Evolutionary conservation across 331 rosid species (phyloP).

Genomic region (Prunus yedoensis): DNA sequence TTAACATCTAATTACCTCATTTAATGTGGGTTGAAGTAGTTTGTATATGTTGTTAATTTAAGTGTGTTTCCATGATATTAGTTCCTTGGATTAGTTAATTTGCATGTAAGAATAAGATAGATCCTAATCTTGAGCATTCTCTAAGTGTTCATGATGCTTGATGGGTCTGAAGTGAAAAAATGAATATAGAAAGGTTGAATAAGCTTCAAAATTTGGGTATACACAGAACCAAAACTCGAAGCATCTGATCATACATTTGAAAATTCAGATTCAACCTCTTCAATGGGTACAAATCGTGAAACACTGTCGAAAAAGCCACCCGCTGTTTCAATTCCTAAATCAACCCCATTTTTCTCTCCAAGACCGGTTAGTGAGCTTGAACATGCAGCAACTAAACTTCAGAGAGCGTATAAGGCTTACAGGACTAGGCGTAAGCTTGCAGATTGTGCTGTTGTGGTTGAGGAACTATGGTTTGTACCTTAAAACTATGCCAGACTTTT

Average conservation of each 20-base stretch:
- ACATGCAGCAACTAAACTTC: constrained; percentile 49
- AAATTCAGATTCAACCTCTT: background rate
- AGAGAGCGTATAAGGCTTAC: constrained; percentile 52
- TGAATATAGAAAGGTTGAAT: background rate
- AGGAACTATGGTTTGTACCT: constrained; percentile 45
- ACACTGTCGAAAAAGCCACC: constrained; percentile 29
- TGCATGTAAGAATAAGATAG: no score
- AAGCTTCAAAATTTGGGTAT: constrained; percentile 8
- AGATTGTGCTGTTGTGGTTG: constrained; percentile 52
- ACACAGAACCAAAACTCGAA: constrained; percentile 1
- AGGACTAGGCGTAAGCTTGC: constrained; percentile 53
- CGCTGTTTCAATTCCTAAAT: constrained; percentile 33
- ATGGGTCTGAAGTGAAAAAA: background rate
- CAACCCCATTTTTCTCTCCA: constrained; percentile 26
- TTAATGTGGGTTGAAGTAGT: background rate
- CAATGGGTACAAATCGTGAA: constrained; percentile 11
- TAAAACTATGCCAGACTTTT: background rate
- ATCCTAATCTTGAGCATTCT: no score
- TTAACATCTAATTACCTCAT: background rate
- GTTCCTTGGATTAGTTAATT: no score
- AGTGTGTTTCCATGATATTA: no score
- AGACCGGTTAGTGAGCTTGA: constrained; percentile 34
- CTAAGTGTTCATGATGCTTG: background rate
- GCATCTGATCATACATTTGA: constrained; percentile 2
- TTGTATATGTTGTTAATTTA: no score